A percentile compares a stretch with the other conserved stretches of the same genome.
Conservation (phyloP, 805 yeast genomes). For the Suhomyces emberorum region DNA sequence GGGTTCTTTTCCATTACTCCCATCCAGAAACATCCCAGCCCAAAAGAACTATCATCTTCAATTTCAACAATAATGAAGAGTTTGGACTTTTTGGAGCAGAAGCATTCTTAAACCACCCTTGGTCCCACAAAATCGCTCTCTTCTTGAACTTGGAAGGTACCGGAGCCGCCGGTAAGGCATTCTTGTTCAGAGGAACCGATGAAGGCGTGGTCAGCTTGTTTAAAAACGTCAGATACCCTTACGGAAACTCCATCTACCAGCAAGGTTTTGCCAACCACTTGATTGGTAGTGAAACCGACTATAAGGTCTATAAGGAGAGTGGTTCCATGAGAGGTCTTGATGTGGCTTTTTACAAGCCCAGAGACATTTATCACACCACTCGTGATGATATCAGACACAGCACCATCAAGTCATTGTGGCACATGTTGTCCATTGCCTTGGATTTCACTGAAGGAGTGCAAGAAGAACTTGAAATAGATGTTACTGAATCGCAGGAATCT, state of each 20-base stretch:
- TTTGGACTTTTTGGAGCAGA: conserved; percentile 82
- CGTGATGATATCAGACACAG: conserved; percentile 67
- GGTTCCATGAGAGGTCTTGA: conserved; percentile 80
- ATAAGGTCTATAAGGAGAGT: conserved; percentile 59
- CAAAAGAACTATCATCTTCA: conserved; percentile 68
- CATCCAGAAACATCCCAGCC: conserved; percentile 46
- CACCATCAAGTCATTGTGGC: conserved; percentile 70
- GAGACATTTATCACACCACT: conserved; percentile 78
- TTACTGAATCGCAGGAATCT: conserved; percentile 9
- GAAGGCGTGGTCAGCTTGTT: conserved; percentile 61
- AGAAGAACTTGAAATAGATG: conserved; percentile 32
- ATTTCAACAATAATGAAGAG: conserved; percentile 88
- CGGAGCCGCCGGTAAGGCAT: conserved; percentile 85
- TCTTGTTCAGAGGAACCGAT: conserved; percentile 82
- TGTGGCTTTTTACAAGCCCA: conserved; percentile 83
- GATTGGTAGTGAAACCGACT: conserved; percentile 82
- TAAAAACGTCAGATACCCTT: conserved; percentile 59
- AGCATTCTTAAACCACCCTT: conserved; percentile 67
- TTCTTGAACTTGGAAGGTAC: conserved; percentile 89
- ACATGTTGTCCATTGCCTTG: conserved; percentile 72
- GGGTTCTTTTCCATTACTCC: conserved; percentile 52
- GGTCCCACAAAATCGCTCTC: conserved; percentile 58
- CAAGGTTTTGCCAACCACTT: conserved; percentile 76
- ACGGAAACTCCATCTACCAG: conserved; percentile 77
- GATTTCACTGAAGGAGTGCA: conserved; percentile 51